A percentile compares a stretch with the other conserved stretches of the same genome.
Conservation (phyloP, 1,139 yeast genomes). For the Candida sojae region DNA sequence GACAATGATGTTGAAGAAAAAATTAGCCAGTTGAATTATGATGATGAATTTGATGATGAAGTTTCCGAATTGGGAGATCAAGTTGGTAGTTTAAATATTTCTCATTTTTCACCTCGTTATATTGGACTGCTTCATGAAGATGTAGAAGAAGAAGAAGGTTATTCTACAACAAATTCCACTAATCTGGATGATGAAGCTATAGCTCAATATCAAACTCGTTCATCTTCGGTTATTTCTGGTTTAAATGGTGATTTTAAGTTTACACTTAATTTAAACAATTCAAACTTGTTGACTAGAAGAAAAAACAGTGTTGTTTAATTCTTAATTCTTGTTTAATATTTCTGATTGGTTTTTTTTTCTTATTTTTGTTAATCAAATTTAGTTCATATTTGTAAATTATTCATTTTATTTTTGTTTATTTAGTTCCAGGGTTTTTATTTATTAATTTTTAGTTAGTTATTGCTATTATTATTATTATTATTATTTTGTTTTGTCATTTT, state of each 20-base stretch:
- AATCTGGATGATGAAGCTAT: constrained; percentile 15
- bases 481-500: neutral
- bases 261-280: constrained; percentile 45
- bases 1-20: constrained; percentile 20
- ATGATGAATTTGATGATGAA: constrained; percentile 19
- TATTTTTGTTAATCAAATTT: neutral
- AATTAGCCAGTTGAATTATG: constrained; percentile 20
- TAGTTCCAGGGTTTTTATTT: neutral
- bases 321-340: neutral
- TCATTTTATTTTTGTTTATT: neutral
- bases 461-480: neutral
- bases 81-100: constrained; percentile 14
- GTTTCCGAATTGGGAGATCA: constrained; percentile 21
- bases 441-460: neutral
- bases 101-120: constrained; percentile 1
- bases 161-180: constrained; percentile 14
- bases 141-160: constrained; percentile 20
- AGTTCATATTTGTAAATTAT: neutral
- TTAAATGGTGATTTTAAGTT: constrained; percentile 44
- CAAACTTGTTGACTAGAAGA: constrained; percentile 42
- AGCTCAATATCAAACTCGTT: constrained; percentile 37
- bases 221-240: constrained; percentile 45
- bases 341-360: neutral
- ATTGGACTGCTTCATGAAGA: neutral
- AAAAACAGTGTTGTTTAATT: constrained; percentile 20